phyloP scores from a whole-genome alignment of 768 basidiomycete genomes.

The Boletus fagicola region DNA sequence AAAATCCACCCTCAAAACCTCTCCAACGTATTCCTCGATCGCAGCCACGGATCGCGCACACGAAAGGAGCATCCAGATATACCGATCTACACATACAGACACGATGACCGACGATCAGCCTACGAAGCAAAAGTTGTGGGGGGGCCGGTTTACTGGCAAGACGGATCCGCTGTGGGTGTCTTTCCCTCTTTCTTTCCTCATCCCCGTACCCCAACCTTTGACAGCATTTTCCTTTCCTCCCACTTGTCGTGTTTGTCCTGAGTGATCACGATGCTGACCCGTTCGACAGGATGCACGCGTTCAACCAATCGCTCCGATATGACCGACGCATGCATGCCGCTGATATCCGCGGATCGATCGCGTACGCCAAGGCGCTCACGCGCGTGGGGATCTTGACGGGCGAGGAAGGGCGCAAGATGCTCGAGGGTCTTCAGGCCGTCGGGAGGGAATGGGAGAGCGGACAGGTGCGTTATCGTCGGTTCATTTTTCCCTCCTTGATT shows the following conservation, averaged over 20 bases:
- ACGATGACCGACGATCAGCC: conserved; percentile 41
- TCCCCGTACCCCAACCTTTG: too few relatives aligned
- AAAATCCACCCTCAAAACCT: neutral
- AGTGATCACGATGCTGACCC: conserved; percentile 2
- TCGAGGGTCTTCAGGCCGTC: conserved; percentile 71
- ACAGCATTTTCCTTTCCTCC: neutral
- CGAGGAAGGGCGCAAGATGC: conserved; percentile 71
- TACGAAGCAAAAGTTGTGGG: conserved; percentile 79
- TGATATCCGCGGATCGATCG: conserved; percentile 92
- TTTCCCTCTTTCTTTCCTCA: neutral
- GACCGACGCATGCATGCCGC: conserved; percentile 92
- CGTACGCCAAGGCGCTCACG: conserved; percentile 86
- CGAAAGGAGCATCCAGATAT: neutral
- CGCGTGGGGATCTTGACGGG: conserved; percentile 77
- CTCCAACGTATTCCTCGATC: neutral
- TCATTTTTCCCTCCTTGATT: too few relatives aligned
- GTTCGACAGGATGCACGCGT: conserved; percentile 82
- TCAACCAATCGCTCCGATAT: conserved; percentile 94
- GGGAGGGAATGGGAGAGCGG: conserved; percentile 84
- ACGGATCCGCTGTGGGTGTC: conserved; percentile 56
- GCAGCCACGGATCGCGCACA: neutral
- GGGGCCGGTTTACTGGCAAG: conserved; percentile 83
- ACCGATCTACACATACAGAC: neutral
- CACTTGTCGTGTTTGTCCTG: neutral
- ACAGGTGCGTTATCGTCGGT: conserved; percentile 39